Evolutionary conservation across 1,284 basidiomycete genomes (phyloP), one percentile per base, ranked within the genome.

Genomic region (Fistulinella cinereoalba): DNA sequence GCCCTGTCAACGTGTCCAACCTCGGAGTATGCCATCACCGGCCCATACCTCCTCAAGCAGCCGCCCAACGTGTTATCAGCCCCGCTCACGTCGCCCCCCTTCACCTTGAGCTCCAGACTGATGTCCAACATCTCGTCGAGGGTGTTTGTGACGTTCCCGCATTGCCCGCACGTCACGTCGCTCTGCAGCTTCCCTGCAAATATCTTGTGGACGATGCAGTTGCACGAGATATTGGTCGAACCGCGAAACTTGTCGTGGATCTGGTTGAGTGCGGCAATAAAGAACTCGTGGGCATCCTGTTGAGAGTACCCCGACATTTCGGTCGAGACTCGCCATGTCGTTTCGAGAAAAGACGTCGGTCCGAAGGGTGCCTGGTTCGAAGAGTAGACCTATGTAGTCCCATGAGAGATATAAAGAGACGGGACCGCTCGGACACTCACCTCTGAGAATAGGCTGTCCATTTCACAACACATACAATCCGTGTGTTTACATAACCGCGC

Each of bases 271-370:
- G 82, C 79, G 18, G 85, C 79, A 45, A 92, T 86, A 68, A 94
- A 92, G 64, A 88, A 91, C 68, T 95, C 92, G 68, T 96, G 92
- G 0, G 92, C 91, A 55, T 95, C 95, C 61, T 97, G 96, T 66
- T 99, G 96, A 0, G 91, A 84, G 56, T 97, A 90, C 2, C 92
- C 92, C 8, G 92, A 83, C 4, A 97, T 73, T 56, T 96, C 92
- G 1, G 83, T 67, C 3, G 86, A 86, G 22, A 85, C 83, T 55
- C 86, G 83, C 94, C 95, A 98, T 42, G 90, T 89, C 29, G 88
- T 85, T 33, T 85, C 79, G 11, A 97, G 78, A 66, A 98, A 88
- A 3, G 84, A 83, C 2, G 86, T 83, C 0, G 96, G 95, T 0
- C 89, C 93, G 57, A 83, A 88, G 0, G 93, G 84, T 1, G 74